phyloP scores from a whole-genome alignment of 257 asterid genomes.

The Dorcoceras hygrometricum region DNA sequence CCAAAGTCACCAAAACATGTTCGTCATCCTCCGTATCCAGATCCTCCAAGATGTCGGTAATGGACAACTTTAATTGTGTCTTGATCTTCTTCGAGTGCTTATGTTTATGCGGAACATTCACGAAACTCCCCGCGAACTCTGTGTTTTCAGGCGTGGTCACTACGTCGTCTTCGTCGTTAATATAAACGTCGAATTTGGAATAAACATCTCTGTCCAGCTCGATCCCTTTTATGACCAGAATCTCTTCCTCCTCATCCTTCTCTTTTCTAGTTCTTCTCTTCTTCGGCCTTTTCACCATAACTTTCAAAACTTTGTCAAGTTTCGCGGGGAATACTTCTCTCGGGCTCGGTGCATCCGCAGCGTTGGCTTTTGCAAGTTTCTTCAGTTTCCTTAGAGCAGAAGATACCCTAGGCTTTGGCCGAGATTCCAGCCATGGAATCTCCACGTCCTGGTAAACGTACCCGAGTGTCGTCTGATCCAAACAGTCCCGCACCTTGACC shows the following conservation, averaged over 20 bases:
- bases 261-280: conserved; percentile 61
- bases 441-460: conserved; percentile 54
- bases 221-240: conserved; percentile 48
- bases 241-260: conserved; percentile 59
- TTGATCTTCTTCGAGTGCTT: conserved; percentile 39
- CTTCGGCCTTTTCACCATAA: conserved; percentile 69
- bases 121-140: conserved; percentile 69
- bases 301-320: conserved; percentile 42
- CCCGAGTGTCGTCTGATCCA: conserved; percentile 57
- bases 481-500: conserved; percentile 54
- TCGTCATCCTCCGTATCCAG: conserved; percentile 65
- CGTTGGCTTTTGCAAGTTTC: conserved; percentile 46
- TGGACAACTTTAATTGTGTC: conserved; percentile 47
- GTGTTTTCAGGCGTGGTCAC: conserved; percentile 41
- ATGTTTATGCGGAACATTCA: conserved; percentile 61
- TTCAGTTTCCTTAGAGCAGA: conserved; percentile 35
- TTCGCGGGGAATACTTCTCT: conserved; percentile 45
- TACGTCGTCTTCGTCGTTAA: conserved; percentile 65
- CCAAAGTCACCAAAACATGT: conserved; percentile 58
- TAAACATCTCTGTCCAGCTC: conserved; percentile 47
- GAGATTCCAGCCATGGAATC: conserved; percentile 49
- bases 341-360: conserved; percentile 31
- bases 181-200: conserved; percentile 57
- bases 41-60: conserved; percentile 60
- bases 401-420: conserved; percentile 56